These are phyloP conservation scores for Candida michaelii DNA, from an alignment of 805 yeast genomes.

Conservation along the genomic window DNA sequence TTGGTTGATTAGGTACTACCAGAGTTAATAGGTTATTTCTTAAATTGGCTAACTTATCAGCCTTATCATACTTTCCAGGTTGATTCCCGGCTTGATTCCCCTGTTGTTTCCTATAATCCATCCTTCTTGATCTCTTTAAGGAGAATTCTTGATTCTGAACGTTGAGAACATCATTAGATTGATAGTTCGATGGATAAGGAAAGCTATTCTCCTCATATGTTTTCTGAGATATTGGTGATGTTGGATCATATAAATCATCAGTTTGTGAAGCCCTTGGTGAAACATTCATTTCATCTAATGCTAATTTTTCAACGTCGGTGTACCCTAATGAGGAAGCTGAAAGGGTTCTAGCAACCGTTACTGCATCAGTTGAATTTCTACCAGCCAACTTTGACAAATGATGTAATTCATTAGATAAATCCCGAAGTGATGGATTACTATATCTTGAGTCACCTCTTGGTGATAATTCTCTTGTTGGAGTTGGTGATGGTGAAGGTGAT, in stretches of 20 bases:
- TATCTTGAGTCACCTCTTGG: slow-evolving; percentile 17
- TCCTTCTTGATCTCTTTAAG: slow-evolving; percentile 38
- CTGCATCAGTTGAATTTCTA: slow-evolving; percentile 75
- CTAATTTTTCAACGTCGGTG: slow-evolving; percentile 49
- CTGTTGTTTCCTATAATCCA: slow-evolving; percentile 36
- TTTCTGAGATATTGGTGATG: slow-evolving; percentile 14
- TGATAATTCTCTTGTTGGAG: slow-evolving; percentile 3
- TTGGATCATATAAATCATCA: slow-evolving; percentile 26
- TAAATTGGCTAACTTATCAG: slow-evolving; percentile 22
- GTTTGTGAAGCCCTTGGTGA: slow-evolving; percentile 19
- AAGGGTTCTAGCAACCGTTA: slow-evolving; percentile 75
- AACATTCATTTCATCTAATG: slow-evolving; percentile 32
- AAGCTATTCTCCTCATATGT: slow-evolving; percentile 14
- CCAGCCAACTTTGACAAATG: slow-evolving; percentile 76
- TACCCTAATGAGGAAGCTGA: slow-evolving; percentile 68
- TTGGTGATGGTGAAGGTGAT: background rate
- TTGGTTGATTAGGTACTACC: slow-evolving; percentile 5
- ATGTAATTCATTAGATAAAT: slow-evolving; percentile 73
- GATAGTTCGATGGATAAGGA: slow-evolving; percentile 17
- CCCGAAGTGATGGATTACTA: slow-evolving; percentile 63
- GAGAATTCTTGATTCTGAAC: slow-evolving; percentile 23
- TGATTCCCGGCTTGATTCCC: slow-evolving; percentile 9
- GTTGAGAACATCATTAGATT: slow-evolving; percentile 10
- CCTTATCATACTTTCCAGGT: slow-evolving; percentile 22
- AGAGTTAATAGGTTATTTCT: slow-evolving; percentile 12